phyloP scores from a whole-genome alignment of 805 yeast species.

The Ogataea allantospora region DNA sequence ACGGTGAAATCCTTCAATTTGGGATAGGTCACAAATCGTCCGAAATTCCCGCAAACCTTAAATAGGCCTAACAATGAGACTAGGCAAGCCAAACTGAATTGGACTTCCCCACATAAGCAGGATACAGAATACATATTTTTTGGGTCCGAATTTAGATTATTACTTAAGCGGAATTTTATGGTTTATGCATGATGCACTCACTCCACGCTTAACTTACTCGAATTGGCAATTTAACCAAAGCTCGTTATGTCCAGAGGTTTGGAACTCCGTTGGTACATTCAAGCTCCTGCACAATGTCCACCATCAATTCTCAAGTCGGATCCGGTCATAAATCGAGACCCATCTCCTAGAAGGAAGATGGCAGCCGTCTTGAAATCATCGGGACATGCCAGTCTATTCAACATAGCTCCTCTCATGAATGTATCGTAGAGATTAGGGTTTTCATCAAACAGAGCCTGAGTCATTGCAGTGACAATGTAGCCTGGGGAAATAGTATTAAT shows the following conservation, averaged over 20 bases:
- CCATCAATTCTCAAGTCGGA: constrained; percentile 19
- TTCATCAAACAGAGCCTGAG: constrained; percentile 41
- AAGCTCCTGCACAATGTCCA: constrained; percentile 34
- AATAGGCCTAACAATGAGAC: constrained; percentile 10
- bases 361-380: constrained; percentile 21
- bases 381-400: constrained; percentile 17
- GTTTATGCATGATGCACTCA: no score
- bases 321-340: constrained; percentile 20
- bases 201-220: no score
- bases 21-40: not conserved
- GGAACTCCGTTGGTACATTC: no score
- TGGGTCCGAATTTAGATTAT: no score
- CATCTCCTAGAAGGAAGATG: constrained; percentile 18
- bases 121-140: constrained; percentile 3
- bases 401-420: constrained; percentile 21
- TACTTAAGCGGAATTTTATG: no score
- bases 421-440: constrained; percentile 16
- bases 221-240: no score
- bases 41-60: not conserved
- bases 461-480: constrained; percentile 46
- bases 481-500: constrained; percentile 52
- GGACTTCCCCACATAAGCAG: constrained; percentile 1
- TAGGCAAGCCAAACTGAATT: not conserved
- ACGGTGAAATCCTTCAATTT: no score
- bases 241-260: no score